Conservation (phyloP, 108 stramenopile genomes). For the Fistulifera pelliculosa region DNA sequence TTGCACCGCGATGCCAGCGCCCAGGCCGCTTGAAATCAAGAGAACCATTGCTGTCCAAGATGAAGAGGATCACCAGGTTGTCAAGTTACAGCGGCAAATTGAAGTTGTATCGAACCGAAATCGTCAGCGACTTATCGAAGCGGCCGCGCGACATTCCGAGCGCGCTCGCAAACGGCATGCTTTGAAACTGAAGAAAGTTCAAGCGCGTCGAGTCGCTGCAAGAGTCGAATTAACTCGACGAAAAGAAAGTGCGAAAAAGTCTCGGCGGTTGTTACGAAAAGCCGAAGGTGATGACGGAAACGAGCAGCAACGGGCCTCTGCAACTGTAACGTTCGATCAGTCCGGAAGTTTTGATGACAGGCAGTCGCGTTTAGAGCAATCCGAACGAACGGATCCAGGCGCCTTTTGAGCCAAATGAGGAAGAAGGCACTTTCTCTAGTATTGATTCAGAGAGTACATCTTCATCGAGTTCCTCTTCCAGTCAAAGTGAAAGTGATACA, state of each 20-base stretch:
- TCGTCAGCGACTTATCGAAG: slow-evolving; percentile 47
- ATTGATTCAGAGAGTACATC: slow-evolving; percentile 47
- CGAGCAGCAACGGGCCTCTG: neutral
- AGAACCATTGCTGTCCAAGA: slow-evolving; percentile 71
- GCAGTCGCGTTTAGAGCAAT: neutral
- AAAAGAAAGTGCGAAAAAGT: neutral
- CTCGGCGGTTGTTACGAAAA: neutral
- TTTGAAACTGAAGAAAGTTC: slow-evolving; percentile 52
- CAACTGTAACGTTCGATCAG: slow-evolving; percentile 1
- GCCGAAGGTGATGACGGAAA: slow-evolving; percentile 4
- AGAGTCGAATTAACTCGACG: slow-evolving; percentile 3
- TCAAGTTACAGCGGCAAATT: slow-evolving; percentile 66
- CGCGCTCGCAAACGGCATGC: slow-evolving; percentile 37
- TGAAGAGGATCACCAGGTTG: slow-evolving; percentile 73
- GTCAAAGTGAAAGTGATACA: slow-evolving; percentile 53
- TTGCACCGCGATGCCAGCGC: slow-evolving; percentile 85
- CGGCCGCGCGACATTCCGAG: slow-evolving; percentile 44
- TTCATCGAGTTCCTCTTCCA: slow-evolving; percentile 72
- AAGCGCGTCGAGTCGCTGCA: slow-evolving; percentile 42
- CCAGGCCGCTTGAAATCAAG: slow-evolving; percentile 68
- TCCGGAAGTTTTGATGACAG: neutral
- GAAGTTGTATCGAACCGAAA: slow-evolving; percentile 71
- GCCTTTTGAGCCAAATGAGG: neutral
- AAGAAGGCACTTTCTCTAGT: slow-evolving; percentile 11
- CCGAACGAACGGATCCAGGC: neutral